Evolutionary conservation across 1,284 basidiomycete species (phyloP), one percentile per base, ranked within the genome.

Genomic region (Mycena citricolor): DNA sequence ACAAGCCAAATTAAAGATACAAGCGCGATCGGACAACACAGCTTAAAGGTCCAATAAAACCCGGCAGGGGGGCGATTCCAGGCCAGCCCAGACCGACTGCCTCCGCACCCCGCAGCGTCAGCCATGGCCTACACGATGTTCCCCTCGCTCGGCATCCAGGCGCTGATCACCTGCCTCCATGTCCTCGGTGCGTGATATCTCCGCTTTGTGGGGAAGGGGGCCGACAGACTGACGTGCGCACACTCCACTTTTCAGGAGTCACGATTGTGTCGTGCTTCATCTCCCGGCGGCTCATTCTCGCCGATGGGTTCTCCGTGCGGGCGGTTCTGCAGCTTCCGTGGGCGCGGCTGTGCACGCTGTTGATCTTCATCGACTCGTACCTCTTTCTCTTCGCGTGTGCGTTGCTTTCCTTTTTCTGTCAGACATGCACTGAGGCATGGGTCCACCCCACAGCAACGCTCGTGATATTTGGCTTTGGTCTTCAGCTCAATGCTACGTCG

Each of bases 331-430:
- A 54, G 11, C 57, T 63, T 39, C 57, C 60, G 20, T 66, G 63
- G 61, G 59, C 63, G 1, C 57, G 64, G 12, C 26, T 59, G 8
- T 61, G 61, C 31, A 55, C 59, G 5, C 49, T 65, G 11, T 47
- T 66, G 13, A 59, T 66, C 41, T 64, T 64, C 39, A 19, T 64
- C n/a, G 61, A 66, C 38, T 67, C 67, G 3, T 69, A 65, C 61
- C 40, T 64, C 5, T 69, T 68, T 49, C 38, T 66, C 25, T 57
- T 68, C 17, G 50, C 58, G 1, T 62, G 67, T 69, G 39, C 39
- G 63, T 52, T 4, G 38, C 16, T 29, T 30, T 35, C 35, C 30
- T 12, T 12, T 14, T 28, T 23, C 25, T 1, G 6, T 4, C 28
- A 4, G 17, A 22, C 8, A 13, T 22, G 29, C 16, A 5, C 14